A percentile compares a stretch with the other conserved stretches of the same genome.
Conservation (phyloP, 306 rosid genomes). For the Cyamopsis tetragonoloba region DNA sequence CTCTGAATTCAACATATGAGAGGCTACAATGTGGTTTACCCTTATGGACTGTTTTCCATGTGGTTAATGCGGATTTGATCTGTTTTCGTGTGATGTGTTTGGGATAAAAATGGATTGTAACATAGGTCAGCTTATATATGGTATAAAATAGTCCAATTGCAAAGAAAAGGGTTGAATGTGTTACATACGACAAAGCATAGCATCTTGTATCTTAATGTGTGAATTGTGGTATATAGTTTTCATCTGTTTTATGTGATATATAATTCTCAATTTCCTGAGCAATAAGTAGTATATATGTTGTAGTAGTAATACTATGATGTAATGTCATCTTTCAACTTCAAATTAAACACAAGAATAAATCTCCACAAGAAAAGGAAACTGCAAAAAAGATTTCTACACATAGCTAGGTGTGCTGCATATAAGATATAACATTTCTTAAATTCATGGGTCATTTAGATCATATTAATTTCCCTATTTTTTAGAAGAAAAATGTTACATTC, state of each 20-base stretch:
- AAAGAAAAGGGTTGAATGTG: too few species aligned
- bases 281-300: constrained; percentile 1
- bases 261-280: too few species aligned
- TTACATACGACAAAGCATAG: background rate
- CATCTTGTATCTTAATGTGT: background rate
- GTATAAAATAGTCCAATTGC: too few species aligned
- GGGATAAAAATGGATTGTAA: too few species aligned
- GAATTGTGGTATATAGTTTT: background rate
- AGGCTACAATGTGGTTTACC: too few species aligned
- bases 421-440: background rate
- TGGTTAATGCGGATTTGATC: too few species aligned
- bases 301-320: background rate
- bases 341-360: background rate
- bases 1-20: too few species aligned
- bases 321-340: background rate
- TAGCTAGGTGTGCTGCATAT: background rate
- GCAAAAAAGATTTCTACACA: background rate
- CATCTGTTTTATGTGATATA: background rate
- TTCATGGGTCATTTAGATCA: background rate
- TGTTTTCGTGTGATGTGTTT: too few species aligned
- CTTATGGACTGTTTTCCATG: too few species aligned
- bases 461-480: background rate
- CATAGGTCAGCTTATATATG: too few species aligned
- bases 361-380: background rate
- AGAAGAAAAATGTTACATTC: background rate